Percentiles rank a stretch among this genome's conserved stretches.
Conservation (phyloP, 2,329 filamentous ascomycete species). For the Aureobasidium sp. region DNA sequence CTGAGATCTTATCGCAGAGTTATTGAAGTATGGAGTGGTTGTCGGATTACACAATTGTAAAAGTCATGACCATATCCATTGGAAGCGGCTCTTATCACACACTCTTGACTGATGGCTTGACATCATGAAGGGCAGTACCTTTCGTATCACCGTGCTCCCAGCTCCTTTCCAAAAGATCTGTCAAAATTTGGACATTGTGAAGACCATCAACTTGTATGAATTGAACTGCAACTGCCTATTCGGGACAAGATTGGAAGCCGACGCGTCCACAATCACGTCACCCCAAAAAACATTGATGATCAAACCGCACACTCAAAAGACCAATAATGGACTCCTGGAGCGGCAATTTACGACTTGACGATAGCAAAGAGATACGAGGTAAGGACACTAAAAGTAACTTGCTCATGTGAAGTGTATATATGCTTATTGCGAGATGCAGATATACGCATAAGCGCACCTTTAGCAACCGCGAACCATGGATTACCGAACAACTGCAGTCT, state of each 20-base stretch:
- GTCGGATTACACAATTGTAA: too few relatives aligned
- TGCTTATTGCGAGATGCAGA: background rate
- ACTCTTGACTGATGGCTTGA: too few relatives aligned
- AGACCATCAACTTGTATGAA: too few relatives aligned
- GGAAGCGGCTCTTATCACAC: too few relatives aligned
- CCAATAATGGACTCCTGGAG: background rate
- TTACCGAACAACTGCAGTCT: conserved; percentile 3
- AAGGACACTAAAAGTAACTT: fast-evolving
- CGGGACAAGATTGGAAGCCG: background rate
- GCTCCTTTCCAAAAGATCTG: too few relatives aligned
- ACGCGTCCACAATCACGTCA: background rate
- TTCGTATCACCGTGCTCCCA: too few relatives aligned
- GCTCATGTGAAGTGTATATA: background rate
- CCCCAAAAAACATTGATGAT: background rate
- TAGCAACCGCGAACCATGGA: background rate
- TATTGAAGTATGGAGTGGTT: too few relatives aligned
- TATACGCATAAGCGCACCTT: background rate
- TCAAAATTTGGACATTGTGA: too few relatives aligned
- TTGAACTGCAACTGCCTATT: background rate
- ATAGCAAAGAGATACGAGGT: conserved; percentile 4
- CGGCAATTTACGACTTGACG: background rate
- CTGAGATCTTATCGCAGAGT: background rate
- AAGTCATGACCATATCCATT: too few relatives aligned
- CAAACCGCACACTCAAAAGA: background rate
- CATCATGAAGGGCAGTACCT: too few relatives aligned